Evolutionary conservation across 2,329 filamentous ascomycete species (phyloP).

Genomic region (Sporothrix protearum): DNA sequence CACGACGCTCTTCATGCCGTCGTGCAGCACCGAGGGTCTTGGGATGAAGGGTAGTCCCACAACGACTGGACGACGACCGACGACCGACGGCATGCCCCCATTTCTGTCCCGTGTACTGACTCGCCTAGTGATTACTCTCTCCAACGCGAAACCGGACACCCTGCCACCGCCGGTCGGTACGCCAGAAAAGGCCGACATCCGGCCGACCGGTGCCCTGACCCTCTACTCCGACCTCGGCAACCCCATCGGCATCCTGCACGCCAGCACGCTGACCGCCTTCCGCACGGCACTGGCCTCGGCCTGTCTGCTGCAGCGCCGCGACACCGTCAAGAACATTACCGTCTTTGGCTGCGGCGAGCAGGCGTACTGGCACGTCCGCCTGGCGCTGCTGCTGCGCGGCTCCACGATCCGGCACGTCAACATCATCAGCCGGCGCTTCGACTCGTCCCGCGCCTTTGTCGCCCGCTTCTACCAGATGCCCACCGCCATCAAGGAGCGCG

Average conservation of each 20-base stretch:
- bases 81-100: too few relatives aligned
- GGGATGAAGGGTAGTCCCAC: conserved; percentile 61
- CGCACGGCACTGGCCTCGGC: conserved; percentile 71
- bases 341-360: conserved; percentile 88
- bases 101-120: too few relatives aligned
- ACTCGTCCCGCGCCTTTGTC: conserved; percentile 52
- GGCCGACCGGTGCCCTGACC: conserved; percentile 64
- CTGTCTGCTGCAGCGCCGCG: conserved; percentile 62
- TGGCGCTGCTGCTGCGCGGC: conserved; percentile 71
- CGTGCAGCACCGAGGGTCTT: conserved; percentile 59
- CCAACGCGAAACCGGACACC: conserved; percentile 33
- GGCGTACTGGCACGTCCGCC: conserved; percentile 89
- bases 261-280: conserved; percentile 72
- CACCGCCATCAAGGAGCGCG: conserved; percentile 45
- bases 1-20: conserved; percentile 72
- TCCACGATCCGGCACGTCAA: conserved; percentile 72
- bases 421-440: conserved; percentile 74
- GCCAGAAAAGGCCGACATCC: conserved; percentile 38
- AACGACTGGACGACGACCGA: too few relatives aligned
- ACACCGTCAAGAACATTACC: conserved; percentile 68
- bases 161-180: conserved; percentile 28
- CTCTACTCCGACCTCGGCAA: conserved; percentile 61
- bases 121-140: conserved; percentile 63
- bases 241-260: conserved; percentile 66
- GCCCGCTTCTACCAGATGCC: conserved; percentile 51